Conservation (phyloP, 805 yeast genomes). For the Myxozyma melibiosi region DNA sequence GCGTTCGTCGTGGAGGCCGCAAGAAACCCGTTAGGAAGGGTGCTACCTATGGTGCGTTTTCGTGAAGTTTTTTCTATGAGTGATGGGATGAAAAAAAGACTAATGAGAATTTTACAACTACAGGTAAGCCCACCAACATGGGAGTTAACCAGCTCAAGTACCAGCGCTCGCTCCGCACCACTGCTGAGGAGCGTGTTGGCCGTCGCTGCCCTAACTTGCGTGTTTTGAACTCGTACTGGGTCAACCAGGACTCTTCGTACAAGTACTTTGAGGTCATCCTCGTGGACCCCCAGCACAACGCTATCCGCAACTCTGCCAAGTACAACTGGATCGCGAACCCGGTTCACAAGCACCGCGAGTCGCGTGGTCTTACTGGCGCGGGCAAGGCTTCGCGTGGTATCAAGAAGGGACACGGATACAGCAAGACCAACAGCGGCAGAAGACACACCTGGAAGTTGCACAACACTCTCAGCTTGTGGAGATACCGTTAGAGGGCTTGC, state of each 20-base stretch:
- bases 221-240: constrained; percentile 99
- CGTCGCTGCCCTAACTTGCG: constrained; percentile 98
- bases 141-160: constrained; percentile 99
- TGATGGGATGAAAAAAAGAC: neutral
- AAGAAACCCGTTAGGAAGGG: constrained; percentile 99
- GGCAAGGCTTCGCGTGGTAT: constrained; percentile 99
- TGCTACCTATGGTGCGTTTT: constrained; percentile 86
- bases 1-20: constrained; percentile 99
- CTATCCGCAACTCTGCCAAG: constrained; percentile 97
- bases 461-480: constrained; percentile 98
- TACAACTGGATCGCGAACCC: constrained; percentile 99
- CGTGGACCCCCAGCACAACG: constrained; percentile 97
- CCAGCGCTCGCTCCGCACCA: constrained; percentile 97
- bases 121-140: constrained; percentile 97
- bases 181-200: constrained; percentile 99
- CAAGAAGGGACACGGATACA: constrained; percentile 99
- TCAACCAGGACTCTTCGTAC: constrained; percentile 99
- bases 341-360: constrained; percentile 99
- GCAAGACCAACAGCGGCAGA: constrained; percentile 98
- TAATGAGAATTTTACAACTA: neutral
- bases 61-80: neutral
- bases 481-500: constrained; percentile 83
- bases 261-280: constrained; percentile 96
- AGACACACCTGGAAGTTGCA: constrained; percentile 95
- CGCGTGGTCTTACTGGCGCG: constrained; percentile 97